These are phyloP conservation scores for Sarocladium oryzae DNA, from an alignment of 2,329 filamentous ascomycete species.

Conservation along the genomic window DNA sequence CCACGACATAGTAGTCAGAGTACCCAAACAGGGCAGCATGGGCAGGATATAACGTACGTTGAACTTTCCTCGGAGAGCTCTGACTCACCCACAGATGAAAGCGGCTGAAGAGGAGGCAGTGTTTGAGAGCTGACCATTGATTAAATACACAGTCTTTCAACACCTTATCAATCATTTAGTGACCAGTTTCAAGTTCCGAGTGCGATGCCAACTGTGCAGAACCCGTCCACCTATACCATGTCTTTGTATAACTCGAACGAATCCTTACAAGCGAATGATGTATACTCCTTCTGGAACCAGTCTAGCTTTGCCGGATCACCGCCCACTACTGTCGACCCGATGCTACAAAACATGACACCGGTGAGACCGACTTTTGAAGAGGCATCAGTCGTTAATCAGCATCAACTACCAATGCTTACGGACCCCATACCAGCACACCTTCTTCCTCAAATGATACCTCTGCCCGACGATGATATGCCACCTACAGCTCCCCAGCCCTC, in stretches of 20 bases:
- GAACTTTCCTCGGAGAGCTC: background rate
- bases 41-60: slow-evolving; percentile 2
- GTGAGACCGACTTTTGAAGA: background rate
- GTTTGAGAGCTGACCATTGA: background rate
- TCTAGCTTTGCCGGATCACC: background rate
- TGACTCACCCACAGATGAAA: background rate
- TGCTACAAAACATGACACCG: background rate
- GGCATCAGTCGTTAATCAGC: background rate
- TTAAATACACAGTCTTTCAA: background rate
- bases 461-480: background rate
- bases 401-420: background rate
- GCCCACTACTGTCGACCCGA: background rate
- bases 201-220: background rate
- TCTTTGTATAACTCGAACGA: background rate
- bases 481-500: background rate
- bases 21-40: background rate
- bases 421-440: background rate
- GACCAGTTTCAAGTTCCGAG: background rate
- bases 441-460: background rate
- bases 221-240: background rate
- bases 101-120: background rate
- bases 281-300: background rate
- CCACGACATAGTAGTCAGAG: background rate
- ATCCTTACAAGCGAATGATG: background rate
- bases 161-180: background rate